A percentile compares a stretch with the other conserved stretches of the same genome.
Conservation (phyloP, 495 filamentous ascomycete genomes). For the Tirmania nivea region DNA sequence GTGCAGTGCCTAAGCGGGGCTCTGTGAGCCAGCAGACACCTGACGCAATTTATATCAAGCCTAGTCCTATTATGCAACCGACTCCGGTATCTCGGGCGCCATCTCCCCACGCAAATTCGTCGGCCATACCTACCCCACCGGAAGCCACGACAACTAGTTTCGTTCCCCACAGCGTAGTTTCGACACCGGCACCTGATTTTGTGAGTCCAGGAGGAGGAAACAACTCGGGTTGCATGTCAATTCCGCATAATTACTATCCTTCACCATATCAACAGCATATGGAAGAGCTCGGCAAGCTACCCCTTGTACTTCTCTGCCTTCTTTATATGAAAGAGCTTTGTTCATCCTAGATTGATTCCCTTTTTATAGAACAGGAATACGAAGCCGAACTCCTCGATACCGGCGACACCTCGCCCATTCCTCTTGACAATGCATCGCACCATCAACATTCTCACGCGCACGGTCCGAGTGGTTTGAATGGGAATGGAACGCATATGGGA, state of each 20-base stretch:
- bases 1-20: constrained; percentile 14
- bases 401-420: constrained; percentile 33
- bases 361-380: constrained; percentile 88
- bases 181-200: constrained; percentile 12
- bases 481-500: background rate
- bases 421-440: background rate
- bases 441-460: background rate
- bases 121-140: constrained; percentile 21
- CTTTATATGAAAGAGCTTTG: constrained; percentile 39
- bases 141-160: constrained; percentile 19
- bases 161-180: constrained; percentile 19
- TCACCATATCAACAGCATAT: constrained; percentile 83
- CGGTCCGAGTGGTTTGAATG: background rate
- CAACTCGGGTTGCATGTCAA: constrained; percentile 9
- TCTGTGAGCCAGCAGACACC: constrained; percentile 13
- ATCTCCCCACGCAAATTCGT: constrained; percentile 17
- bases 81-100: constrained; percentile 12
- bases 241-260: constrained; percentile 41
- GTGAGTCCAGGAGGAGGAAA: background rate
- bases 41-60: constrained; percentile 17
- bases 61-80: constrained; percentile 16
- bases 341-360: constrained; percentile 61
- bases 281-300: constrained; percentile 88
- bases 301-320: constrained; percentile 34
- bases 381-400: constrained; percentile 77